Conservation (phyloP, 176 grass and related monocot species). For the Raddia guianensis region DNA sequence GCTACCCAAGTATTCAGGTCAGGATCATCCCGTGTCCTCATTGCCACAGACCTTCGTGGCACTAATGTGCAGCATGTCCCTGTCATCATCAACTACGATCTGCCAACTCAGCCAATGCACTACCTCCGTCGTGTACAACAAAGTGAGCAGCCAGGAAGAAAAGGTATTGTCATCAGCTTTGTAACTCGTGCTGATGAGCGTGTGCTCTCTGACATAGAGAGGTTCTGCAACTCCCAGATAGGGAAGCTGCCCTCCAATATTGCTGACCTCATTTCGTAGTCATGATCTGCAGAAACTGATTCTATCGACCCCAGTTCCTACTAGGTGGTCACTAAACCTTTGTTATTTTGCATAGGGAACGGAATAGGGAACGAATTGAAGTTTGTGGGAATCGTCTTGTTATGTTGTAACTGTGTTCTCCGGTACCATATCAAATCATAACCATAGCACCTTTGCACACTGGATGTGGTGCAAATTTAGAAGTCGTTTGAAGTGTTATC, state of each 20-base stretch:
- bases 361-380: not conserved
- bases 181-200: slow-evolving; percentile 1
- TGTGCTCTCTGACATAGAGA: slow-evolving; percentile 4
- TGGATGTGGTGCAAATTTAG: slow-evolving; percentile 2
- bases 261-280: not conserved
- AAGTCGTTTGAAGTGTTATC: not conserved
- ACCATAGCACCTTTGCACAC: not conserved
- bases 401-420: not conserved
- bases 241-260: slow-evolving; percentile 24
- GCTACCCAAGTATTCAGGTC: slow-evolving; percentile 54
- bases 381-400: not conserved
- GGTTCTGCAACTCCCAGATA: slow-evolving; percentile 16
- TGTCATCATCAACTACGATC: slow-evolving; percentile 65
- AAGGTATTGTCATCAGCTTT: slow-evolving; percentile 11
- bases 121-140: slow-evolving; percentile 10
- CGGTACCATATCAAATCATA: not conserved
- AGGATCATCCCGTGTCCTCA: slow-evolving; percentile 49
- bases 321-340: not conserved
- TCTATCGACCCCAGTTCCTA: not conserved
- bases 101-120: slow-evolving; percentile 39
- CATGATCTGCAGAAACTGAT: not conserved
- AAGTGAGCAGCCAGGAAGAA: not conserved
- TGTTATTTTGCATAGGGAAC: not conserved
- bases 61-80: slow-evolving; percentile 43
- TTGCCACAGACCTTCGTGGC: slow-evolving; percentile 54